Percentiles rank a stretch among this genome's conserved stretches.
phyloP scores from a whole-genome alignment of 2,329 filamentous ascomycete species.

The Colletotrichum incanum region DNA sequence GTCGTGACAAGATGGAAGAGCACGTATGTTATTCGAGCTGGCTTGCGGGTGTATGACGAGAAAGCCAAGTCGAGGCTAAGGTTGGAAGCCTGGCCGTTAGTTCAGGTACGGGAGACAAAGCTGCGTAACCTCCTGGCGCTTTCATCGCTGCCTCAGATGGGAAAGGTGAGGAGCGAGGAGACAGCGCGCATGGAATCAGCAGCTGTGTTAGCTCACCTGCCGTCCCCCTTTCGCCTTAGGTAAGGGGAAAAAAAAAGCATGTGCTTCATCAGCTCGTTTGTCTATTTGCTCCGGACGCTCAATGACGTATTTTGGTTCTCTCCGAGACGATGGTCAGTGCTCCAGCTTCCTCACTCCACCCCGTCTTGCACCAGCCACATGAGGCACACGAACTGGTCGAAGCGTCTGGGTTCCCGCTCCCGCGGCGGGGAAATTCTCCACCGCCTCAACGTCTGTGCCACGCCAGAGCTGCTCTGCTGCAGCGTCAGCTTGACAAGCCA shows the following conservation, averaged over 20 bases:
- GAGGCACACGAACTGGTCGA: constrained; percentile 1
- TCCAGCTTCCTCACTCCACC: neutral
- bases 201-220: neutral
- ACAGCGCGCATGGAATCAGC: neutral
- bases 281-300: neutral
- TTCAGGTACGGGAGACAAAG: constrained; percentile 13
- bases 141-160: neutral
- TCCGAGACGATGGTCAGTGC: neutral
- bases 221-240: neutral
- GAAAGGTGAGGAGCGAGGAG: neutral
- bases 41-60: neutral
- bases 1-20: too few species aligned
- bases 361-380: constrained; percentile 1
- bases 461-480: neutral
- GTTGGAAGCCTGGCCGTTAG: neutral
- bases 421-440: neutral
- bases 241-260: neutral
- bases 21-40: neutral
- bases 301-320: constrained; percentile 9
- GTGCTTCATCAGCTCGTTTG: constrained; percentile 10
- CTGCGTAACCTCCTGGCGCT: neutral
- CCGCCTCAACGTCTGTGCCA: constrained; percentile 5
- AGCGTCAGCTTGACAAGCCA: neutral
- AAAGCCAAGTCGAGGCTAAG: neutral
- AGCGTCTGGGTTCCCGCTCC: neutral